Percentiles rank a stretch among this genome's conserved stretches.
Conservation (phyloP, 495 filamentous ascomycete genomes). For the Chaetomium cochliodes region DNA sequence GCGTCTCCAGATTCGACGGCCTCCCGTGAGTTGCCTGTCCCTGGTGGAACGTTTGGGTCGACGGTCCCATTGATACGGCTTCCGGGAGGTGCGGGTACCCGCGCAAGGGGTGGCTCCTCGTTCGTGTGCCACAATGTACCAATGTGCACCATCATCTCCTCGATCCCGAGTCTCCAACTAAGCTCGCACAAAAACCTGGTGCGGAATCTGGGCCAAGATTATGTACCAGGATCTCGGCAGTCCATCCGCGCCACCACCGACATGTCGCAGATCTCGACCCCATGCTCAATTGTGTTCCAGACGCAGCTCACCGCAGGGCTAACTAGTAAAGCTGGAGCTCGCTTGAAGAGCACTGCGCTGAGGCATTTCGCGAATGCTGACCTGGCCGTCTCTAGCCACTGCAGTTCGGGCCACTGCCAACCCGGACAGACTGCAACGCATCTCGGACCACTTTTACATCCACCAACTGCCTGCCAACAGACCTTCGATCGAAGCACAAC, state of each 20-base stretch:
- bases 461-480: too few relatives aligned
- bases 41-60: conserved; percentile 9
- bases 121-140: background rate
- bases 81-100: conserved; percentile 20
- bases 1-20: conserved; percentile 23
- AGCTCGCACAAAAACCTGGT: conserved; percentile 1
- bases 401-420: too few relatives aligned
- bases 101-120: background rate
- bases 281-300: conserved; percentile 3
- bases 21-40: conserved; percentile 17
- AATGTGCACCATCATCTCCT: background rate
- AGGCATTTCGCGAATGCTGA: background rate
- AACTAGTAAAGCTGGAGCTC: background rate
- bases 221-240: conserved; percentile 24
- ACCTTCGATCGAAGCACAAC: too few relatives aligned
- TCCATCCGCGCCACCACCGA: conserved; percentile 21
- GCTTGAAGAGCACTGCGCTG: background rate
- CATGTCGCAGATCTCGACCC: conserved; percentile 22
- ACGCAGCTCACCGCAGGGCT: background rate
- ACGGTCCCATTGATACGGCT: conserved; percentile 23
- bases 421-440: too few relatives aligned
- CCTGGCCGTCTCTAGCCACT: too few relatives aligned
- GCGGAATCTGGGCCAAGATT: conserved; percentile 9
- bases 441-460: too few relatives aligned
- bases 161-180: conserved; percentile 12